Base-by-base conservation (phyloP, 768 basidiomycete species). In the Fomitopsis pulvina region DNA sequence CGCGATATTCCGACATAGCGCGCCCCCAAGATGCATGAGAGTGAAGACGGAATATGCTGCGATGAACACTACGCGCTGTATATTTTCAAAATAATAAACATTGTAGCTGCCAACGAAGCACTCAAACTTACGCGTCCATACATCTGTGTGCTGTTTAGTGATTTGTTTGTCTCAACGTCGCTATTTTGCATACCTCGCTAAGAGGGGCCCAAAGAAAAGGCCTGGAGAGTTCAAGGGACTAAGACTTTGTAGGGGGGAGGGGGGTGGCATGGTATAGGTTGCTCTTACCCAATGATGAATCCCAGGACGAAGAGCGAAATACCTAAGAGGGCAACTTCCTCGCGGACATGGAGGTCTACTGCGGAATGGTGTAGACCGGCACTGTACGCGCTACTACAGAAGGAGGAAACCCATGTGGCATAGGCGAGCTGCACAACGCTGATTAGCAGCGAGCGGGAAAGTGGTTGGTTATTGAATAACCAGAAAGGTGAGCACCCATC, bases 241-340 rank as follows among this genome's bases (percentile, higher is more conserved):
- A 14, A 21, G 28, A n/a, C 5, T 2, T 51, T 8, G 4, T n/a
- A 48, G 11, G n/a, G 25, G 14, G 18, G 29, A 30, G 29, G 7
- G 29, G 8, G 18, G 14, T 37, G 38, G n/a, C n/a, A n/a, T n/a
- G n/a, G n/a, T n/a, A n/a, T 8, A 22, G 28, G n/a, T 16, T 16
- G 24, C 16, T 64, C 70, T 30, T 50, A 79, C 75, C 80, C 80
- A 21, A 81, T 55, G 3, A 76, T 80, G 57, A 85, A 81, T 1
- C 81, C 81, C 26, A 85, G 63, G 28, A 85, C 79, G 59, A 81
- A 84, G 14, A 82, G 63, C 4, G 81, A 79, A 20, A 83, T 70
- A 14, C 81, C 81, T 6, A 81, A 67, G 38, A 79, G 77, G 2
- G 79, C 76, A 49, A 80, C 65, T 49, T 75, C 71, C 48, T 73